Conservation (phyloP, 805 yeast species). For the Hanseniaspora vineae region DNA sequence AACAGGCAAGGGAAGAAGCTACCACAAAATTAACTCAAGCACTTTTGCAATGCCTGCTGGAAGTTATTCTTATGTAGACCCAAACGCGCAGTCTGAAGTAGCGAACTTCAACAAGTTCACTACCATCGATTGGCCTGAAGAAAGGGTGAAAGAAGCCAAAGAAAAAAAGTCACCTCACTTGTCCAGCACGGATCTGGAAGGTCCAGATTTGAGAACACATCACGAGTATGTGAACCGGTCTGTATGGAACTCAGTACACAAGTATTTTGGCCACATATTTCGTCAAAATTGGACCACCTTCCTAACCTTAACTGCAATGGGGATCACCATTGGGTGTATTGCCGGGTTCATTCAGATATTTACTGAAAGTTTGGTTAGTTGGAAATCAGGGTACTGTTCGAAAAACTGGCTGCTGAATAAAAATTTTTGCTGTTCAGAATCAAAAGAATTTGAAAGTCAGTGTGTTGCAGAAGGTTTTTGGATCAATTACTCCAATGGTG, state of each 20-base stretch:
- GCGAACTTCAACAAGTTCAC: conserved; percentile 41
- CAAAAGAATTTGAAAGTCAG: conserved; percentile 15
- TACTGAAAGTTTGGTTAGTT: conserved; percentile 75
- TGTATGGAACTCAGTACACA: conserved; percentile 3
- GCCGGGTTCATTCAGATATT: conserved; percentile 74
- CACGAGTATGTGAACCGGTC: conserved; percentile 5
- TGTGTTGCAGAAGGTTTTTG: conserved; percentile 46
- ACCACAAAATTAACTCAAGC: too few relatives aligned
- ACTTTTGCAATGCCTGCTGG: too few relatives aligned
- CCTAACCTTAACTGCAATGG: conserved; percentile 64
- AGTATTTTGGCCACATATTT: conserved; percentile 6
- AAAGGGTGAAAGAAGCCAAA: conserved; percentile 27
- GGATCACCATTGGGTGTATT: conserved; percentile 62
- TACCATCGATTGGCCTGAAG: conserved; percentile 64
- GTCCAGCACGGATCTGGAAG: conserved; percentile 7
- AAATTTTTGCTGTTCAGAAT: conserved; percentile 72
- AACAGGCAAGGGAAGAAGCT: too few relatives aligned
- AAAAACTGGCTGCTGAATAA: conserved; percentile 55
- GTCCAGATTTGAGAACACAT: conserved; percentile 6
- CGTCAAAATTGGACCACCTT: conserved; percentile 32
- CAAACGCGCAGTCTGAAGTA: conserved; percentile 14
- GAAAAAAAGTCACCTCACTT: neutral
- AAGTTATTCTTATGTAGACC: too few relatives aligned
- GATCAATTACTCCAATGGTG: conserved; percentile 46
- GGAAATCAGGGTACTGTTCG: conserved; percentile 69